Evolutionary conservation across 352 stramenopile species (phyloP).

Genomic region (Phytopythium litorale): DNA sequence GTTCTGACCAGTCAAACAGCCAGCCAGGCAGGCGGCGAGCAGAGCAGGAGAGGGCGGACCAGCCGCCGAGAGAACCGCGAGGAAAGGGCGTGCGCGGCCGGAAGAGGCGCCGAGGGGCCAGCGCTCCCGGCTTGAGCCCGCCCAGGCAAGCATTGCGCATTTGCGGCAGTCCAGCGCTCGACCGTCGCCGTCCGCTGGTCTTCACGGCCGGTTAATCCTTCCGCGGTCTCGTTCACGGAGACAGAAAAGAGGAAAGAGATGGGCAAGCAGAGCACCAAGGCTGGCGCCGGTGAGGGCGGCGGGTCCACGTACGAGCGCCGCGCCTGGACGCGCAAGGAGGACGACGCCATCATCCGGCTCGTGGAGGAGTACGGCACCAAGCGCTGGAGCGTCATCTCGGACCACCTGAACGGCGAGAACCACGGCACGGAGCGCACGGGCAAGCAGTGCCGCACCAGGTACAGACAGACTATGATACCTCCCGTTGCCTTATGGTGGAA

Average conservation of each 20-base stretch:
- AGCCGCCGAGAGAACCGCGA: background rate
- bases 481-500: background rate
- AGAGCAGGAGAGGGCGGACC: background rate
- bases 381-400: constrained; percentile 84
- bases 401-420: constrained; percentile 83
- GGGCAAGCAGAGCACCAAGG: constrained; percentile 53
- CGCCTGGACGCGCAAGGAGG: constrained; percentile 83
- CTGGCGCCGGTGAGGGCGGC: constrained; percentile 28
- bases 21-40: background rate
- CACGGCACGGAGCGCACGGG: constrained; percentile 80
- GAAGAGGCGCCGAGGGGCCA: background rate
- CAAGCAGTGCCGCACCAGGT: constrained; percentile 81
- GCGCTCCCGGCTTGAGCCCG: background rate
- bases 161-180: constrained; percentile 4
- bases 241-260: constrained; percentile 23
- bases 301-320: constrained; percentile 79
- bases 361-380: constrained; percentile 87
- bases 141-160: background rate
- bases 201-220: no score
- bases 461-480: background rate
- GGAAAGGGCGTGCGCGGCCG: background rate
- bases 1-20: background rate
- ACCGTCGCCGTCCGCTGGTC: background rate
- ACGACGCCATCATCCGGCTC: constrained; percentile 81
- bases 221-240: background rate